Conservation (phyloP, 352 stramenopile species). For the Globisporangium splendens region DNA sequence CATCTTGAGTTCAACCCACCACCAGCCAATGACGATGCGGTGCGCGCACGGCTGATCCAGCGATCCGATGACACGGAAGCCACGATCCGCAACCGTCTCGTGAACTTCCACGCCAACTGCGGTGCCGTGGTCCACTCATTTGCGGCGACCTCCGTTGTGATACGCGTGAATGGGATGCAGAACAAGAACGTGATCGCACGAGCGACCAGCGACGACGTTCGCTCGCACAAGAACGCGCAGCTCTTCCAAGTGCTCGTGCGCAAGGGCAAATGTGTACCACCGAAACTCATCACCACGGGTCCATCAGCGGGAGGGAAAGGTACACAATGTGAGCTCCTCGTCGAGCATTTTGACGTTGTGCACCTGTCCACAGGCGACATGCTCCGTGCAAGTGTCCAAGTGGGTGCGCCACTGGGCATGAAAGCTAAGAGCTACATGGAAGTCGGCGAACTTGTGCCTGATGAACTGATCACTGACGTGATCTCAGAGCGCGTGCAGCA, state of each 20-base stretch:
- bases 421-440: conserved; percentile 92
- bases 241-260: conserved; percentile 35
- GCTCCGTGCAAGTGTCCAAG: conserved; percentile 83
- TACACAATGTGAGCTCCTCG: conserved; percentile 92
- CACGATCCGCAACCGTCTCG: conserved; percentile 87
- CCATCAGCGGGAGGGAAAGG: conserved; percentile 92
- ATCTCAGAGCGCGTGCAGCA: conserved; percentile 76
- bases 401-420: conserved; percentile 45
- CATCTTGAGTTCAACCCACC: conserved; percentile 97
- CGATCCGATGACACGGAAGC: conserved; percentile 92
- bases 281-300: conserved; percentile 84
- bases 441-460: conserved; percentile 86
- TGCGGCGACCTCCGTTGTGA: conserved; percentile 21
- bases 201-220: conserved; percentile 27
- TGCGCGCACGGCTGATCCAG: conserved; percentile 76
- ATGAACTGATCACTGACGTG: conserved; percentile 90
- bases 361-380: conserved; percentile 93
- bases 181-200: conserved; percentile 39
- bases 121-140: conserved; percentile 47
- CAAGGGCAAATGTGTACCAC: conserved; percentile 12
- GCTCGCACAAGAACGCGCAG: conserved; percentile 36
- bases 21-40: conserved; percentile 49
- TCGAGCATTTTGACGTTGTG: conserved; percentile 84
- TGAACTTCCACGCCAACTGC: conserved; percentile 84
- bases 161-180: conserved; percentile 48